Conservation (phyloP, 2,329 filamentous ascomycete genomes). For the Tolypocladium ovalisporum region DNA sequence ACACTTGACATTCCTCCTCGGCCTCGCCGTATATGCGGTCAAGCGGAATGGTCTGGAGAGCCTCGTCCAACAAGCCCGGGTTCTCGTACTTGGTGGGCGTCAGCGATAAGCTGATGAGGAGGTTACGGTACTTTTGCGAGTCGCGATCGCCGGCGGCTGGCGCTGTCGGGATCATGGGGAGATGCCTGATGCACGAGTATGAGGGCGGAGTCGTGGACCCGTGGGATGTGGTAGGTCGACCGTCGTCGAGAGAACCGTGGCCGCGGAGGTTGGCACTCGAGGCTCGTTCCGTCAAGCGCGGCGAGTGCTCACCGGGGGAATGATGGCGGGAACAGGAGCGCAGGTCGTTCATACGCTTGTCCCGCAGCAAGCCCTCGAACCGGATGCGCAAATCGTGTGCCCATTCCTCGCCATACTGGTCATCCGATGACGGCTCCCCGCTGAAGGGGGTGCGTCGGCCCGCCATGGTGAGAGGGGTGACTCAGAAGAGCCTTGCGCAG, state of each 20-base stretch:
- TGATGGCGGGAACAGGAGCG: conserved; percentile 40
- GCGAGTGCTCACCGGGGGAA: conserved; percentile 48
- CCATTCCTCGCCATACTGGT: conserved; percentile 58
- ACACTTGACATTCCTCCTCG: conserved; percentile 82
- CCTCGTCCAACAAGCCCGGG: conserved; percentile 86
- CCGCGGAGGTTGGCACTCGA: conserved; percentile 38
- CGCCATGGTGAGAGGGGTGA: conserved; percentile 20
- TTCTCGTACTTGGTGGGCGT: conserved; percentile 95
- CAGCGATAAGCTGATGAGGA: conserved; percentile 73
- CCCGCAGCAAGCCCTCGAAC: conserved; percentile 79
- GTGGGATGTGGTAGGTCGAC: conserved; percentile 36
- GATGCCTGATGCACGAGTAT: conserved; percentile 37
- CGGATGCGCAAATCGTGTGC: conserved; percentile 69
- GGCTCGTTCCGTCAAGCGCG: conserved; percentile 37
- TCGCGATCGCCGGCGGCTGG: conserved; percentile 54
- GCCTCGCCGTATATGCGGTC: conserved; percentile 89
- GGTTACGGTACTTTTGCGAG: conserved; percentile 67
- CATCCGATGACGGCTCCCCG: conserved; percentile 15
- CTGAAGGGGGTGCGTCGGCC: conserved; percentile 23
- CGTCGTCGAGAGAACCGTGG: conserved; percentile 24
- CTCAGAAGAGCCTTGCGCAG: not conserved
- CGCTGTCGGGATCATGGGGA: conserved; percentile 55
- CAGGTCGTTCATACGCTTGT: conserved; percentile 77
- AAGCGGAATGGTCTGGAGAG: conserved; percentile 72
- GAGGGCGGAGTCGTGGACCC: conserved; percentile 31